Base-by-base conservation (phyloP, 2,329 filamentous ascomycete genomes). In the Apiospora marii region DNA sequence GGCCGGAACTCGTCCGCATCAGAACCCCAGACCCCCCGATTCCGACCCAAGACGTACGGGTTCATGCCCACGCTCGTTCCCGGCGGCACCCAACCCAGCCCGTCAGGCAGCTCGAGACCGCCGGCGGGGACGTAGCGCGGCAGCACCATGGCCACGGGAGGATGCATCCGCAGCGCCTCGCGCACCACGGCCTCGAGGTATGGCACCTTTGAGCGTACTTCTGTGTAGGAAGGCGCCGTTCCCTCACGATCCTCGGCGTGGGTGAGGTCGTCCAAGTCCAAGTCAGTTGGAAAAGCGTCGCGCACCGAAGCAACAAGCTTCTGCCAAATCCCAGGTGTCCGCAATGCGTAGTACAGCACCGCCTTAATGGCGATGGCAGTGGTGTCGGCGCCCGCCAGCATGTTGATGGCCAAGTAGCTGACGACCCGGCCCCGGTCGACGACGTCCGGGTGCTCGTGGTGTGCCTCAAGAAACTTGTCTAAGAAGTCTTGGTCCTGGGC, bases 1-100 rank as follows among this genome's bases (percentile, higher is more conserved):
- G 85, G 83, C 12, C 78, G 78, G 74, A 85, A 87, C 1, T 73
- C 69, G 44, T 83, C 79, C 0, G 80, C 80, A 73, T 86, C 83
- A 0, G 79, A 75, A 1, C 83, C 85, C 71, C 84, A 86, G 6
- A 83, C 75, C 0, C 72, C 75, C n/a, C n/a, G n/a, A 72, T 85
- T 81, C 41, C 69, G 72, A 16, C 77, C 74, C 1, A 80, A 72
- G 30, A 81, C 78, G 74, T 75, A 80, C 5, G 79, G 76, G 67
- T 79, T 80, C 44, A 81, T 79, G 5, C 79, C 46, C n/a, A n/a
- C n/a, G n/a, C n/a, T n/a, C n/a, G n/a, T n/a, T n/a, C n/a, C n/a
- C n/a, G n/a, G n/a, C n/a, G n/a, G n/a, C n/a, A n/a, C n/a, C n/a
- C n/a, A n/a, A n/a, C n/a, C n/a, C n/a, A n/a, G n/a, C n/a, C n/a